phyloP scores from a whole-genome alignment of 2,329 filamentous ascomycete species.

The Hirsutella thompsonii region DNA sequence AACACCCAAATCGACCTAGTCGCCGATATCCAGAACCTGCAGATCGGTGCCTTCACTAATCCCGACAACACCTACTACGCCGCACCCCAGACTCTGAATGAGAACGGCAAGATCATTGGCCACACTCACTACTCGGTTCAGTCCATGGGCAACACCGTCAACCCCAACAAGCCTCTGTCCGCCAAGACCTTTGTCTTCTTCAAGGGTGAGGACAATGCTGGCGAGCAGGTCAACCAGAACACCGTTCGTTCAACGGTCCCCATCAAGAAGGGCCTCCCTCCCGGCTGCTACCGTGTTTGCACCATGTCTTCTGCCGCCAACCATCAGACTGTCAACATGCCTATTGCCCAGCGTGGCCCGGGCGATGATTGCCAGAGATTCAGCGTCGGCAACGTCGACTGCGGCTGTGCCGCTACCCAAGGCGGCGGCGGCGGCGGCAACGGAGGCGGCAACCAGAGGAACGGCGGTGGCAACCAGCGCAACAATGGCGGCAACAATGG shows the following conservation, averaged over 20 bases:
- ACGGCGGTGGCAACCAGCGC: slow-evolving; percentile 5
- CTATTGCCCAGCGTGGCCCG: slow-evolving; percentile 52
- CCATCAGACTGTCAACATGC: slow-evolving; percentile 55
- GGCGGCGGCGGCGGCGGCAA: slow-evolving; percentile 5
- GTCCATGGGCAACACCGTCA: slow-evolving; percentile 35
- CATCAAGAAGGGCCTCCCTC: slow-evolving; percentile 42
- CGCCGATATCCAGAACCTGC: slow-evolving; percentile 39
- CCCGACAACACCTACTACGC: slow-evolving; percentile 47
- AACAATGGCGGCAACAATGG: slow-evolving; percentile 4
- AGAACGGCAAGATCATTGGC: slow-evolving; percentile 37
- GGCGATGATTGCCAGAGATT: slow-evolving; percentile 54
- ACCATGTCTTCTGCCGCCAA: slow-evolving; percentile 50
- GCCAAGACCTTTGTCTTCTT: slow-evolving; percentile 46
- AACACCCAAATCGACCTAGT: slow-evolving; percentile 38
- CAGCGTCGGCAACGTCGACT: slow-evolving; percentile 26
- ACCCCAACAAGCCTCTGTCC: slow-evolving; percentile 38
- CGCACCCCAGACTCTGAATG: slow-evolving; percentile 36
- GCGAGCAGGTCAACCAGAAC: slow-evolving; percentile 9
- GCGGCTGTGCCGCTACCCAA: slow-evolving; percentile 3
- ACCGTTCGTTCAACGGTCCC: background rate
- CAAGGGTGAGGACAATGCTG: slow-evolving; percentile 53
- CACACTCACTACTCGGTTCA: slow-evolving; percentile 49
- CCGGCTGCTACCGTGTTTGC: slow-evolving; percentile 53
- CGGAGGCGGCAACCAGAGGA: slow-evolving; percentile 7
- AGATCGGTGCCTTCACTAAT: slow-evolving; percentile 48